Evolutionary conservation across 805 yeast genomes (phyloP), one percentile per base, ranked within the genome.

Genomic region (Saitoella complicata): DNA sequence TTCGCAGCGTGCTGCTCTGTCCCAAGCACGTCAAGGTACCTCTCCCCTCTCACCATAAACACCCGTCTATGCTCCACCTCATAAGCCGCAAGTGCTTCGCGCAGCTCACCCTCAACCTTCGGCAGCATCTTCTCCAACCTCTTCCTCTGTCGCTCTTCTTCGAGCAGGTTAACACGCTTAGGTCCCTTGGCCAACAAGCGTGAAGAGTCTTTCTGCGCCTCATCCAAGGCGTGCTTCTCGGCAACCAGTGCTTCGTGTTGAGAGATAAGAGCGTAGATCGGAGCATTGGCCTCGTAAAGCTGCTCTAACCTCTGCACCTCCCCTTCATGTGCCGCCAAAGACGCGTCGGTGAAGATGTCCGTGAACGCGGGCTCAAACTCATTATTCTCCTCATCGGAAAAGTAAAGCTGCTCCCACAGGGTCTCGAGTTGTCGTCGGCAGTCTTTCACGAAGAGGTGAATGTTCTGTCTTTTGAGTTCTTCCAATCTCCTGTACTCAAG

Each of bases 101-200:
- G 71, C 41, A 88, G 60, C 1, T 67, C 71, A 4, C 64, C 60
- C 7, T 83, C 61, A 0, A 80, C 66, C 35, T 67, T 65, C 0
- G 97, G 97, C 51, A 83, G 64, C 51, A 72, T 72, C 55, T 75
- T 75, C n/a, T 72, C 62, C 6, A 87, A 67, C 44, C 72, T 71
- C 52, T 79, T 79, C 45, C 96, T 66, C 37, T 76, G 66, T 55
- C 71, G 78, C 57, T 86, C 95, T 57, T 88, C 98, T 46, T 79
- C 72, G 46, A 81, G 67, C 47, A 88, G 64, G 21, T 21, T 21
- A 21, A 21, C 21, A 29, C 87, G 78, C 48, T 77, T 78, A 50
- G 88, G 87, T 2, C 50, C 53, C 6, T 59, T 53, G 6, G 58
- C 54, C 40, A 80, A 60, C 38, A 87, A 67, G 49, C 97, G 70